Conservation (phyloP, 1,284 basidiomycete genomes). For the Moesziomyces antarcticus region DNA sequence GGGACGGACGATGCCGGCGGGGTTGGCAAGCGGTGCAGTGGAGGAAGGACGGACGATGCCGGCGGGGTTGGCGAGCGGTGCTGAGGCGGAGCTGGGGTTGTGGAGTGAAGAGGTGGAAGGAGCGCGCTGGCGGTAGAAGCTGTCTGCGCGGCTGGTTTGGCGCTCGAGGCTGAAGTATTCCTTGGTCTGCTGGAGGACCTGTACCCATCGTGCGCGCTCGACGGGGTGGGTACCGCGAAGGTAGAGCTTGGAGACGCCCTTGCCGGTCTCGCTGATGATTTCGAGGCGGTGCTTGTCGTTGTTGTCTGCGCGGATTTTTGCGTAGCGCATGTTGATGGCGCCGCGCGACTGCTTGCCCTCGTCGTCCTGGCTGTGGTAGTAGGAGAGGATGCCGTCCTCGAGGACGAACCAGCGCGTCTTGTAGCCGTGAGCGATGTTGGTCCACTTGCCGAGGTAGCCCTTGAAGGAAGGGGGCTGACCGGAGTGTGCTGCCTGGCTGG, state of each 20-base stretch:
- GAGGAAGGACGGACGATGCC: conserved; percentile 23
- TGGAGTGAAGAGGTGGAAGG: conserved; percentile 35
- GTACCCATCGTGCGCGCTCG: conserved; percentile 64
- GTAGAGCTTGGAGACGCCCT: conserved; percentile 81
- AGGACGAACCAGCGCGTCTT: conserved; percentile 94
- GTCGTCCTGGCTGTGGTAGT: conserved; percentile 91
- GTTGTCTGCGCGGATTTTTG: conserved; percentile 69
- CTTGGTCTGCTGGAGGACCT: conserved; percentile 62
- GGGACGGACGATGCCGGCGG: conserved; percentile 37
- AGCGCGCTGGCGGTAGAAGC: conserved; percentile 36
- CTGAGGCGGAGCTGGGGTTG: neutral
- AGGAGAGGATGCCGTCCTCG: conserved; percentile 78
- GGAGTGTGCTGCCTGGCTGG: conserved; percentile 69
- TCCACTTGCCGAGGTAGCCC: conserved; percentile 78
- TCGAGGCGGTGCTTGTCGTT: conserved; percentile 82
- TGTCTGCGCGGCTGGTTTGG: conserved; percentile 41
- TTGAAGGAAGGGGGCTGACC: conserved; percentile 62
- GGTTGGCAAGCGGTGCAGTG: conserved; percentile 20
- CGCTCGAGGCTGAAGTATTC: conserved; percentile 57
- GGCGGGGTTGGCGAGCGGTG: conserved; percentile 25
- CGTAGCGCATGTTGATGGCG: conserved; percentile 87
- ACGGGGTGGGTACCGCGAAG: conserved; percentile 80
- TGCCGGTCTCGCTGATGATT: conserved; percentile 73
- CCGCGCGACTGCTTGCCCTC: conserved; percentile 87
- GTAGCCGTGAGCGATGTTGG: conserved; percentile 89